A percentile compares a stretch with the other conserved stretches of the same genome.
Evolutionary conservation across 2,329 filamentous ascomycete species (phyloP).

Genomic region (Colletotrichum tropicale): DNA sequence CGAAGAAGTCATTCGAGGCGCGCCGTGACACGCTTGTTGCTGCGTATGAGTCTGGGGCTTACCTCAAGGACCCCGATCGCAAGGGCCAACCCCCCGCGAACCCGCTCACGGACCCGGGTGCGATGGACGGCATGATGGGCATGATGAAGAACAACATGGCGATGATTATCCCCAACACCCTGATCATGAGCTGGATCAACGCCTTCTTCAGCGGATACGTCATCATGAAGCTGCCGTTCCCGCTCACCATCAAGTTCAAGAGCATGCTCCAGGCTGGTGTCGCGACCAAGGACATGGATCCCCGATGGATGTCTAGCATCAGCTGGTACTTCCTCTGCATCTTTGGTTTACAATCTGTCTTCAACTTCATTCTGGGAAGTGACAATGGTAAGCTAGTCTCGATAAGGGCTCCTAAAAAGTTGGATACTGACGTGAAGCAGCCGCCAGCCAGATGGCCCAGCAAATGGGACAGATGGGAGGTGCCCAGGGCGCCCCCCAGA

Average conservation of each 20-base stretch:
- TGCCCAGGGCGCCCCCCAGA: slow-evolving; percentile 59
- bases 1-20: slow-evolving; percentile 75
- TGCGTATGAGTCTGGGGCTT: slow-evolving; percentile 84
- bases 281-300: slow-evolving; percentile 93
- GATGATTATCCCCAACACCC: slow-evolving; percentile 98
- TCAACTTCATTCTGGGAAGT: slow-evolving; percentile 94
- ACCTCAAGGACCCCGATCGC: slow-evolving; percentile 86
- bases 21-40: slow-evolving; percentile 83
- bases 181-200: slow-evolving; percentile 99
- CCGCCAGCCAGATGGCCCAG: slow-evolving; percentile 89
- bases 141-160: slow-evolving; percentile 99
- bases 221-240: slow-evolving; percentile 97
- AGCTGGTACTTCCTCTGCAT: slow-evolving; percentile 99
- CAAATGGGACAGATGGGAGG: slow-evolving; percentile 86
- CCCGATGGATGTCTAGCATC: slow-evolving; percentile 97
- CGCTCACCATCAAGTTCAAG: slow-evolving; percentile 98
- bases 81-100: slow-evolving; percentile 89
- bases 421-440: slow-evolving; percentile 51
- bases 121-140: slow-evolving; percentile 99
- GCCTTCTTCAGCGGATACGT: slow-evolving; percentile 98
- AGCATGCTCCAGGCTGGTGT: slow-evolving; percentile 98
- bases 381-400: slow-evolving; percentile 78
- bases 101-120: slow-evolving; percentile 91
- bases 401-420: not conserved
- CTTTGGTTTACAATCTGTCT: slow-evolving; percentile 95